A percentile compares a stretch with the other conserved stretches of the same genome.
phyloP scores from a whole-genome alignment of 129 eudicot species.

The Tagetes erecta region DNA sequence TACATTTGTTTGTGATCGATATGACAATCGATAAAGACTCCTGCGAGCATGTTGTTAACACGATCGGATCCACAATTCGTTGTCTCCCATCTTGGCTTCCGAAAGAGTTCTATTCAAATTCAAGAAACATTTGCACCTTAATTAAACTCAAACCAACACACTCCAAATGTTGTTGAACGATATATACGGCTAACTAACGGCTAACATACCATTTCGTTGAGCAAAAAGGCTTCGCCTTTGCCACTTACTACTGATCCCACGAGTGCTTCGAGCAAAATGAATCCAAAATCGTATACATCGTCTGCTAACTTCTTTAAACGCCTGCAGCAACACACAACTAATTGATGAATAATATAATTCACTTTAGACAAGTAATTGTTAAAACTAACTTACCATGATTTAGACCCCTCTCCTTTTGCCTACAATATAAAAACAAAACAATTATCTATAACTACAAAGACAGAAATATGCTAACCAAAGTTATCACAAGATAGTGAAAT shows the following conservation, averaged over 20 bases:
- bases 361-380: no score
- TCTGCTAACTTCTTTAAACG: slow-evolving; percentile 57
- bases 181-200: not conserved
- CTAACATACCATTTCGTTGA: slow-evolving; percentile 73
- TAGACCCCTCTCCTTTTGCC: slow-evolving; percentile 66
- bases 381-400: slow-evolving; percentile 50
- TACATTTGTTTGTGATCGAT: slow-evolving; percentile 85
- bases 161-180: not conserved
- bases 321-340: slow-evolving; percentile 44
- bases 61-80: slow-evolving; percentile 81
- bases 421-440: slow-evolving; percentile 26
- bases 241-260: slow-evolving; percentile 72
- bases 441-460: slow-evolving; percentile 18
- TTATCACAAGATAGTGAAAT: slow-evolving; percentile 17
- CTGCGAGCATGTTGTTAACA: slow-evolving; percentile 69
- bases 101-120: slow-evolving; percentile 59
- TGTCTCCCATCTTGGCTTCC: slow-evolving; percentile 87
- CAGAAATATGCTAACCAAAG: not conserved
- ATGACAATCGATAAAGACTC: slow-evolving; percentile 83
- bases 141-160: slow-evolving; percentile 2
- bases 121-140: slow-evolving; percentile 1
- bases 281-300: slow-evolving; percentile 83
- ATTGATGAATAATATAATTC: no score
- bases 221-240: slow-evolving; percentile 71
- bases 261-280: slow-evolving; percentile 75